A percentile compares a stretch with the other conserved stretches of the same genome.
These are phyloP conservation scores for Medicago arabica DNA, from an alignment of 306 rosid genomes.

Conservation along the genomic window DNA sequence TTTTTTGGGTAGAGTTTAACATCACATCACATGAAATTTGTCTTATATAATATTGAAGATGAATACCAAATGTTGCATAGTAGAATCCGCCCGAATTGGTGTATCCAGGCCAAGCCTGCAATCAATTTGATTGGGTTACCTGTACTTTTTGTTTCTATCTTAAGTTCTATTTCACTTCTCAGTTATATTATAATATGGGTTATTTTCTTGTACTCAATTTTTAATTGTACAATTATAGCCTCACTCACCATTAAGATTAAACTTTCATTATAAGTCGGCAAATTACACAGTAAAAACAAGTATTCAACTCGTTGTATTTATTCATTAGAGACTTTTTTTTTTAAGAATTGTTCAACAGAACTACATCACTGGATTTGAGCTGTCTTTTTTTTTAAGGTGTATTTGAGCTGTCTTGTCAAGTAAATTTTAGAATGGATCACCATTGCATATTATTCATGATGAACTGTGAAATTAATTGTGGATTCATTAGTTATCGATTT, in stretches of 20 bases:
- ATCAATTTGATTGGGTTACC: not conserved
- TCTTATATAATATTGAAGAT: not conserved
- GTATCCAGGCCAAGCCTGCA: slow-evolving; percentile 3
- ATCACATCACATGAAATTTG: no score
- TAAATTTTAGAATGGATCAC: not conserved
- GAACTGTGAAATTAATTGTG: no score
- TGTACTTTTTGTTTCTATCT: not conserved
- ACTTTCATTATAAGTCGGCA: not conserved
- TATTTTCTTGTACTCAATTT: not conserved
- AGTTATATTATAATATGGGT: not conserved
- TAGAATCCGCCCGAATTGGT: slow-evolving; percentile 13
- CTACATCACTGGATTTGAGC: not conserved
- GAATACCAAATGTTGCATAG: slow-evolving; percentile 15
- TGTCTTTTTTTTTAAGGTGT: not conserved
- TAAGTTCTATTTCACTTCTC: not conserved
- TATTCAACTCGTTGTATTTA: not conserved
- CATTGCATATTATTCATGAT: no score
- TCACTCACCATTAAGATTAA: not conserved
- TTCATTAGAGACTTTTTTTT: not conserved
- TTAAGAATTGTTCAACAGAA: not conserved
- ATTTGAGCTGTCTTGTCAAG: not conserved
- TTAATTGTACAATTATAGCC: not conserved
- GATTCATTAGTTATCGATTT: no score
- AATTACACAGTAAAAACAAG: not conserved
- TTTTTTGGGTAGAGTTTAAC: no score